phyloP scores from a whole-genome alignment of 2,329 filamentous ascomycete genomes.

The Ceratocystis diversiconidia region DNA sequence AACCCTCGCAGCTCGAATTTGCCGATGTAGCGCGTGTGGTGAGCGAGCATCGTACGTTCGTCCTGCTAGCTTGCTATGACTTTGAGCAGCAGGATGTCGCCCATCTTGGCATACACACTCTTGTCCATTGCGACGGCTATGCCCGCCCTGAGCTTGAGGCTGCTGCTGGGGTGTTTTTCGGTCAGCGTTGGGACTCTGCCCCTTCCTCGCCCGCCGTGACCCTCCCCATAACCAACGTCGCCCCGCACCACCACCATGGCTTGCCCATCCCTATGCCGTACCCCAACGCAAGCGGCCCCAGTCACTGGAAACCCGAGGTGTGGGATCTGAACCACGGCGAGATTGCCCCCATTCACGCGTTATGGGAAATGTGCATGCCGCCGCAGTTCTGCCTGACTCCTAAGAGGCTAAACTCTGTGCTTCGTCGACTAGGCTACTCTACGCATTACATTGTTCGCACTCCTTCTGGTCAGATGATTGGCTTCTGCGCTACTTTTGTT shows the following conservation, averaged over 20 bases:
- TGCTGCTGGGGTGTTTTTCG: conserved; percentile 39
- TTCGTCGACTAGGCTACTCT: conserved; percentile 40
- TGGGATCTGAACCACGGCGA: conserved; percentile 30
- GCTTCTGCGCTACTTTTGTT: conserved; percentile 47
- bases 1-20: conserved; percentile 38
- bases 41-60: conserved; percentile 35
- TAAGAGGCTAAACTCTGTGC: conserved; percentile 31
- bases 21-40: conserved; percentile 31
- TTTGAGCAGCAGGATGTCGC: conserved; percentile 28
- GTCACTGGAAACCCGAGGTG: conserved; percentile 29
- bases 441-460: conserved; percentile 43
- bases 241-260: conserved; percentile 12
- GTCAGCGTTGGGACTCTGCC: conserved; percentile 23
- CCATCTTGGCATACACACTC: conserved; percentile 35
- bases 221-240: neutral
- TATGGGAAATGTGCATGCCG: conserved; percentile 36
- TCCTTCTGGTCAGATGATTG: conserved; percentile 33
- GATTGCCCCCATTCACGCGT: conserved; percentile 28
- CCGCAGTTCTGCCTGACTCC: conserved; percentile 33
- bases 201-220: conserved; percentile 12
- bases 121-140: conserved; percentile 38
- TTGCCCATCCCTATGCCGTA: conserved; percentile 2
- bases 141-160: conserved; percentile 33
- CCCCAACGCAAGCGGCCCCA: conserved; percentile 2
- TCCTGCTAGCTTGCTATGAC: conserved; percentile 39